phyloP scores from a whole-genome alignment of 2,329 filamentous ascomycete species.

The Bimuria novae-zelandiae region DNA sequence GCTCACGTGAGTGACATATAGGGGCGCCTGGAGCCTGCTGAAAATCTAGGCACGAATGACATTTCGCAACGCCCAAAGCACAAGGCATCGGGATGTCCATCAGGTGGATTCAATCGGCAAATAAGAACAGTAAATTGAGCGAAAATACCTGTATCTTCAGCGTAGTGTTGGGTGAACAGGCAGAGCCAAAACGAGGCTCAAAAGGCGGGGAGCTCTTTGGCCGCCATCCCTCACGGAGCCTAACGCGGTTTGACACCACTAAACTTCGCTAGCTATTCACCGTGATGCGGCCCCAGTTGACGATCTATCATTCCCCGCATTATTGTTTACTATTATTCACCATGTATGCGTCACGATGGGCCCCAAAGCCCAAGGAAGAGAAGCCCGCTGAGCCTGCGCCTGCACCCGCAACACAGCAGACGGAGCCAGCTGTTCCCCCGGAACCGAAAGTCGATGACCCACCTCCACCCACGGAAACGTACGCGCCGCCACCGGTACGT shows the following conservation, averaged over 20 bases:
- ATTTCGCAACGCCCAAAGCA: too few relatives aligned
- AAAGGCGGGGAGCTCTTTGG: conserved; percentile 1
- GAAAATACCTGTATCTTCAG: too few relatives aligned
- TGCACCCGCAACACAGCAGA: conserved; percentile 7
- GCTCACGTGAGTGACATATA: too few relatives aligned
- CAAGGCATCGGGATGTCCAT: too few relatives aligned
- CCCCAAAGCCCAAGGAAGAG: conserved; percentile 23
- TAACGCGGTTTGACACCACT: conserved; percentile 5
- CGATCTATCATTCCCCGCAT: neutral
- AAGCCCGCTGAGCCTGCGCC: conserved; percentile 15
- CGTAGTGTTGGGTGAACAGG: too few relatives aligned
- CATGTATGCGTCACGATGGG: conserved; percentile 43
- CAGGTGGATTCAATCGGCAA: too few relatives aligned
- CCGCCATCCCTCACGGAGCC: conserved; percentile 6
- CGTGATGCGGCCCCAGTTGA: neutral
- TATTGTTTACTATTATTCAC: conserved; percentile 4
- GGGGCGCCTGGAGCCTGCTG: too few relatives aligned
- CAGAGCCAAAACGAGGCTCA: too few relatives aligned
- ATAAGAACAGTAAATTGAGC: too few relatives aligned
- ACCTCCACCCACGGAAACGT: conserved; percentile 16
- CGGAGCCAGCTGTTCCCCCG: neutral
- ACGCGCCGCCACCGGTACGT: conserved; percentile 18
- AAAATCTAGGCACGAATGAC: too few relatives aligned
- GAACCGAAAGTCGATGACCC: conserved; percentile 11
- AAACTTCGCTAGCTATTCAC: conserved; percentile 4